Conservation (phyloP, 2,329 filamentous ascomycete species). For the Lachnellula cervina region DNA sequence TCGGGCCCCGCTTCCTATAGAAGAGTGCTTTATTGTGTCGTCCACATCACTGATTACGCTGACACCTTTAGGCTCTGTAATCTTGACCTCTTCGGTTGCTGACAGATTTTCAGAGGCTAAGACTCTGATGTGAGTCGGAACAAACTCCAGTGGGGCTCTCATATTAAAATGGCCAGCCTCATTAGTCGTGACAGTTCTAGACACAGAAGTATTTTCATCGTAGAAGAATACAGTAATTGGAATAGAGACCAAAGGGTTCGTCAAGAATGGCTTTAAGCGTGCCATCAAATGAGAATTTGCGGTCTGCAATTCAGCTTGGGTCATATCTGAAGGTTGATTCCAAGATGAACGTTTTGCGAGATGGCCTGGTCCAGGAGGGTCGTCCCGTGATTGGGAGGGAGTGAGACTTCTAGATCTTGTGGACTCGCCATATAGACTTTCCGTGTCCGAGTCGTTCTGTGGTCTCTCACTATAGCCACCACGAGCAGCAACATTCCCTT, state of each 20-base stretch:
- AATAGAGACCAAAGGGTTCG: slow-evolving; percentile 69
- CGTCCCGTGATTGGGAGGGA: slow-evolving; percentile 22
- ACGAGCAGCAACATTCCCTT: slow-evolving; percentile 64
- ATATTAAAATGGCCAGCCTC: slow-evolving; percentile 83
- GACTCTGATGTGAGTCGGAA: slow-evolving; percentile 84
- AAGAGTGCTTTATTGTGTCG: slow-evolving; percentile 94
- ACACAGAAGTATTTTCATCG: slow-evolving; percentile 76
- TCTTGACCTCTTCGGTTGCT: slow-evolving; percentile 68
- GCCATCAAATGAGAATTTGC: slow-evolving; percentile 88
- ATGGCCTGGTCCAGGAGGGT: slow-evolving; percentile 29
- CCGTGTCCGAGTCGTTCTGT: slow-evolving; percentile 38
- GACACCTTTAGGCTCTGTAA: slow-evolving; percentile 75
- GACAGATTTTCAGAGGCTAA: slow-evolving; percentile 82
- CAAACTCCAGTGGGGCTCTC: slow-evolving; percentile 77
- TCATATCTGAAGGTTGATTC: slow-evolving; percentile 54
- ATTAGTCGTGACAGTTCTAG: slow-evolving; percentile 78
- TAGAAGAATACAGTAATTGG: slow-evolving; percentile 95
- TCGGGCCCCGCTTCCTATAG: slow-evolving; percentile 77
- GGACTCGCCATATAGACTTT: slow-evolving; percentile 26
- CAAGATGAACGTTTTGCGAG: slow-evolving; percentile 41
- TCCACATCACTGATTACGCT: slow-evolving; percentile 97
- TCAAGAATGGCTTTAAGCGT: slow-evolving; percentile 82
- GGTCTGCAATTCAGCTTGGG: slow-evolving; percentile 65
- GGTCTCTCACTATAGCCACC: slow-evolving; percentile 71
- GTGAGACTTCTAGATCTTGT: slow-evolving; percentile 12